phyloP scores from a whole-genome alignment of 176 grass and related monocot genomes.

The Panicum miliaceum region DNA sequence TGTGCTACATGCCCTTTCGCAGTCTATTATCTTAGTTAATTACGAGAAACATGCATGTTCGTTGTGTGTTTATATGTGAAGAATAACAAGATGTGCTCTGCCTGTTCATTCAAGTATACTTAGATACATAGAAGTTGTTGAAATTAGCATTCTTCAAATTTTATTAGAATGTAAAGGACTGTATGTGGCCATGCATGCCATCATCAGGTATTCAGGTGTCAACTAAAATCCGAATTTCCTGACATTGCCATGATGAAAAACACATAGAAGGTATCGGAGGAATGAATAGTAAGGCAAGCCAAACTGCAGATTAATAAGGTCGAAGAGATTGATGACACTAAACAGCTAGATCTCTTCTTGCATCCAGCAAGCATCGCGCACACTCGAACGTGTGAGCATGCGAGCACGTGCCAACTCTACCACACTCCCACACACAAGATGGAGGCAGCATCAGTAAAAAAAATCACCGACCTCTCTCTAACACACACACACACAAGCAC shows the following conservation, averaged over 20 bases:
- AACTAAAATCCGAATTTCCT: too few relatives aligned
- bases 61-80: too few relatives aligned
- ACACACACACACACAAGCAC: conserved; percentile 1
- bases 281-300: conserved; percentile 28
- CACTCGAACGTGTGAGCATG: conserved; percentile 22
- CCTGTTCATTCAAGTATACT: too few relatives aligned
- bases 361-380: conserved; percentile 27
- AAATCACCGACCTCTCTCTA: conserved; percentile 60
- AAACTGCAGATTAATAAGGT: conserved; percentile 40
- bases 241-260: too few relatives aligned
- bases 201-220: too few relatives aligned
- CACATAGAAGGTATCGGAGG: neutral
- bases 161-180: too few relatives aligned
- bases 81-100: too few relatives aligned
- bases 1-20: too few relatives aligned
- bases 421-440: conserved; percentile 41
- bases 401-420: conserved; percentile 13
- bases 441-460: conserved; percentile 60
- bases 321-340: conserved; percentile 32
- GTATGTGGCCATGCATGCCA: neutral
- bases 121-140: too few relatives aligned
- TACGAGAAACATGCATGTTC: too few relatives aligned
- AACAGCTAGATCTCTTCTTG: conserved; percentile 33
- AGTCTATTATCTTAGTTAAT: too few relatives aligned
- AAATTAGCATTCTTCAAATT: too few relatives aligned